A percentile compares a stretch with the other conserved stretches of the same genome.
These are phyloP conservation scores for Leptographium lundbergii DNA, from an alignment of 2,329 filamentous ascomycete genomes.

Conservation along the genomic window DNA sequence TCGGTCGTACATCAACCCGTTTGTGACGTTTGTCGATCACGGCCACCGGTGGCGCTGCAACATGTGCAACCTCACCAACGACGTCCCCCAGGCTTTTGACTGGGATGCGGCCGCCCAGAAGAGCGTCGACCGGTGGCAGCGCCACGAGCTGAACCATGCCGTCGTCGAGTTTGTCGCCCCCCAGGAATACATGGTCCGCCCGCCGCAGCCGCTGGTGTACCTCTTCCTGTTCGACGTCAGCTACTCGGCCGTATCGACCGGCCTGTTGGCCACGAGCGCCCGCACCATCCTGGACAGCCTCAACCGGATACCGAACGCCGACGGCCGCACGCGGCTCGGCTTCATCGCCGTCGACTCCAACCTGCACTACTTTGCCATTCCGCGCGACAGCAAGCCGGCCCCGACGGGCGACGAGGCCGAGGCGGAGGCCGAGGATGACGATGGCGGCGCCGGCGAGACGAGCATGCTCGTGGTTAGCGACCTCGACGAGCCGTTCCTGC, in stretches of 20 bases:
- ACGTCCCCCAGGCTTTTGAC: conserved; percentile 97
- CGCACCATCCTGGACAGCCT: conserved; percentile 90
- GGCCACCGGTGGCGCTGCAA: conserved; percentile 98
- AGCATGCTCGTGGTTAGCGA: conserved; percentile 92
- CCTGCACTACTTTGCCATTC: conserved; percentile 91
- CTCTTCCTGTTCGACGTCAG: conserved; percentile 93
- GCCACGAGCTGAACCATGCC: conserved; percentile 87
- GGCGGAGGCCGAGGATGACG: conserved; percentile 50
- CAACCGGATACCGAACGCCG: conserved; percentile 95
- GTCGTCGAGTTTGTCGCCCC: conserved; percentile 96
- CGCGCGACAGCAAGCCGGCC: conserved; percentile 22
- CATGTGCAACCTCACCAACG: conserved; percentile 98
- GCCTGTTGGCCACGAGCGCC: conserved; percentile 81
- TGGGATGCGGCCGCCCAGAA: conserved; percentile 93
- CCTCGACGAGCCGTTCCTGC: conserved; percentile 90
- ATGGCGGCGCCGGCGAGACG: conserved; percentile 48
- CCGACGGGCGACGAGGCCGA: conserved; percentile 18
- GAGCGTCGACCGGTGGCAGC: conserved; percentile 81
- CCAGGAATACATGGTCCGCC: conserved; percentile 98
- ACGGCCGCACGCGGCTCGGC: conserved; percentile 79
- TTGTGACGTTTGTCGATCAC: conserved; percentile 90
- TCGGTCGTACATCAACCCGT: conserved; percentile 95
- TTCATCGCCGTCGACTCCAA: conserved; percentile 94
- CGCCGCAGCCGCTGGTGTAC: conserved; percentile 89
- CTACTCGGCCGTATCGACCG: conserved; percentile 78